Conservation (phyloP, 768 basidiomycete species). For the Tulasnella sp. region DNA sequence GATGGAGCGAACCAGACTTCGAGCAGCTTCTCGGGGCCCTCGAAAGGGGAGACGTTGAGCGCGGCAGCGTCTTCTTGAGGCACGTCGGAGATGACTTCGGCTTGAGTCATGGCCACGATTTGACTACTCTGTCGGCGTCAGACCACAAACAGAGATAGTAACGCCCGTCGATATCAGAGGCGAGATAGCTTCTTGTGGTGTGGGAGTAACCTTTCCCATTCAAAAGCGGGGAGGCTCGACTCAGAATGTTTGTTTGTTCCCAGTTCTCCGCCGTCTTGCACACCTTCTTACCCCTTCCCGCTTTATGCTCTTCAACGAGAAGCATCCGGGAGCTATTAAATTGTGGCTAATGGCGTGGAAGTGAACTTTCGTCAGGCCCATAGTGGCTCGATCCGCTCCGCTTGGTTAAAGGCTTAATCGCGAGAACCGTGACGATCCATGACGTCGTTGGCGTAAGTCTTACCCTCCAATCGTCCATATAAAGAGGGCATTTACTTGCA, state of each 20-base stretch:
- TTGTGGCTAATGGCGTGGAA: neutral
- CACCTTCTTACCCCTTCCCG: neutral
- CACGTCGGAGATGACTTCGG: conserved; percentile 17
- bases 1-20: conserved; percentile 97
- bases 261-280: neutral
- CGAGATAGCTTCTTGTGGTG: neutral
- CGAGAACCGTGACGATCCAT: neutral
- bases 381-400: neutral
- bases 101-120: neutral
- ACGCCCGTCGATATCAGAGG: neutral
- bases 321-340: neutral
- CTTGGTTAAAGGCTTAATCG: neutral
- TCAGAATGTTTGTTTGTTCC: conserved; percentile 10
- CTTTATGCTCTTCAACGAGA: neutral
- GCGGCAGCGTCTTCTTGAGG: neutral
- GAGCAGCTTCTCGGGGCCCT: conserved; percentile 91
- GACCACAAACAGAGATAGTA: neutral
- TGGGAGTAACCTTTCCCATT: neutral
- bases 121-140: neutral
- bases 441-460: neutral
- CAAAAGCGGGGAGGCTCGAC: neutral
- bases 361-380: neutral
- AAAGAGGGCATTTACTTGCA: neutral
- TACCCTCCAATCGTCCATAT: neutral
- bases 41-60: conserved; percentile 52